Conservation (phyloP, 305 asterid genomes). For the Plantago coronopus region DNA sequence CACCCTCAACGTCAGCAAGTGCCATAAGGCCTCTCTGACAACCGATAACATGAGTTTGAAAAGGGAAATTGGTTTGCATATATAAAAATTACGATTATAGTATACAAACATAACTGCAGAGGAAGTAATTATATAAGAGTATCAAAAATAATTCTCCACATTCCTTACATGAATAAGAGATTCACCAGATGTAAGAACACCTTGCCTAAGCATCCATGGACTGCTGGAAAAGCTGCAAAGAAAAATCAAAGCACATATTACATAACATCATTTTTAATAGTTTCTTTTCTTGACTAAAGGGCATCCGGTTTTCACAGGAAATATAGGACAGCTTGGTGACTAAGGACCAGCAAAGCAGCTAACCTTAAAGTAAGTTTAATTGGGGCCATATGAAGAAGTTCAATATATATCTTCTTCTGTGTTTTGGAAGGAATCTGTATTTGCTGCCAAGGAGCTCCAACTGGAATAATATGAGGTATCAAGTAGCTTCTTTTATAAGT, state of each 20-base stretch:
- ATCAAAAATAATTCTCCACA: conserved; percentile 26
- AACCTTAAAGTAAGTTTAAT: conserved; percentile 83
- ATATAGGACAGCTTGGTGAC: conserved; percentile 18
- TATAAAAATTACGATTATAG: neutral
- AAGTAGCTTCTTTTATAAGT: conserved; percentile 33
- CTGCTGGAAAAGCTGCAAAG: conserved; percentile 87
- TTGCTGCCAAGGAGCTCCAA: conserved; percentile 99
- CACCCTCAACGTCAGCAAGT: conserved; percentile 99
- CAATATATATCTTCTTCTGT: conserved; percentile 86
- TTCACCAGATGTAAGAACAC: conserved; percentile 88
- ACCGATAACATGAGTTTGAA: neutral
- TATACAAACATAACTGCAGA: conserved; percentile 5
- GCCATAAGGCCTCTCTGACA: conserved; percentile 96
- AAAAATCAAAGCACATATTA: conserved; percentile 22
- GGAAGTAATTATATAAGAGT: conserved; percentile 1
- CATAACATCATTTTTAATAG: neutral
- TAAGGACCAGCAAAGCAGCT: conserved; percentile 23
- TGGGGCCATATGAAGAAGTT: conserved; percentile 78
- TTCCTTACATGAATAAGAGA: conserved; percentile 77
- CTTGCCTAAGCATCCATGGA: conserved; percentile 92
- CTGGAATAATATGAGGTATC: conserved; percentile 66
- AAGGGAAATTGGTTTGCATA: conserved; percentile 2
- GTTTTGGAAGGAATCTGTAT: conserved; percentile 65
- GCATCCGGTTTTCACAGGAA: conserved; percentile 19
- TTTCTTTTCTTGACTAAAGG: neutral